These are phyloP conservation scores for Kwoniella mangroviensis DNA, from an alignment of 768 basidiomycete genomes.

Conservation along the genomic window DNA sequence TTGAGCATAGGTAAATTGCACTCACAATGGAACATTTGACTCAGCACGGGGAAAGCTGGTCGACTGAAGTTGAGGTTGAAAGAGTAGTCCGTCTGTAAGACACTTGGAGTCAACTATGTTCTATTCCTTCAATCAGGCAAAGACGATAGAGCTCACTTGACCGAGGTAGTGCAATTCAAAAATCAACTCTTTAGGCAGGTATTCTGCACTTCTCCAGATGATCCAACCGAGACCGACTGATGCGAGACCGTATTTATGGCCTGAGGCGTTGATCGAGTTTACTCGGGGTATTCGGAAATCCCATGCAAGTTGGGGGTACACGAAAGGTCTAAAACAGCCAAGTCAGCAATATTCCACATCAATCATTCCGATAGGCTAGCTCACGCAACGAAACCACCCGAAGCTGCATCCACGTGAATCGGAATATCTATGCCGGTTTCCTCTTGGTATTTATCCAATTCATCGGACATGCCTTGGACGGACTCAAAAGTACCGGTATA, in stretches of 20 bases:
- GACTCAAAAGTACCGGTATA: conserved; percentile 72
- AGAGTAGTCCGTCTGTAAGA: conserved; percentile 69
- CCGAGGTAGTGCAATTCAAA: conserved; percentile 66
- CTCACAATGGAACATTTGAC: conserved; percentile 64
- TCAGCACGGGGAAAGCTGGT: conserved; percentile 66
- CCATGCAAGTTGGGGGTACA: conserved; percentile 66
- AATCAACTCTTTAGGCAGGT: conserved; percentile 71
- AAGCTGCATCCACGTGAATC: conserved; percentile 69
- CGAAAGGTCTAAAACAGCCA: conserved; percentile 35
- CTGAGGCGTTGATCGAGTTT: conserved; percentile 56
- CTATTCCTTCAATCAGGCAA: neutral
- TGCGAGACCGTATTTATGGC: conserved; percentile 67
- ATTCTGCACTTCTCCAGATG: conserved; percentile 66
- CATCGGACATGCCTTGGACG: conserved; percentile 79
- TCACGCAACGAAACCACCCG: conserved; percentile 67
- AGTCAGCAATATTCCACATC: neutral
- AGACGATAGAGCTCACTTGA: conserved; percentile 24
- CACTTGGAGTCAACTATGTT: neutral
- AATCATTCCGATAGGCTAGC: conserved; percentile 52
- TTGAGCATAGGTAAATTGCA: neutral
- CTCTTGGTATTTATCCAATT: conserved; percentile 64
- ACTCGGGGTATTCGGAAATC: conserved; percentile 68
- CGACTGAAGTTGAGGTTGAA: conserved; percentile 63
- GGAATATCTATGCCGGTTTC: conserved; percentile 62
- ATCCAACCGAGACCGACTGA: conserved; percentile 65